Percentiles rank a stretch among this genome's conserved stretches.
These are phyloP conservation scores for Lodderomyces theae DNA, from an alignment of 1,139 yeast species.

Conservation along the genomic window DNA sequence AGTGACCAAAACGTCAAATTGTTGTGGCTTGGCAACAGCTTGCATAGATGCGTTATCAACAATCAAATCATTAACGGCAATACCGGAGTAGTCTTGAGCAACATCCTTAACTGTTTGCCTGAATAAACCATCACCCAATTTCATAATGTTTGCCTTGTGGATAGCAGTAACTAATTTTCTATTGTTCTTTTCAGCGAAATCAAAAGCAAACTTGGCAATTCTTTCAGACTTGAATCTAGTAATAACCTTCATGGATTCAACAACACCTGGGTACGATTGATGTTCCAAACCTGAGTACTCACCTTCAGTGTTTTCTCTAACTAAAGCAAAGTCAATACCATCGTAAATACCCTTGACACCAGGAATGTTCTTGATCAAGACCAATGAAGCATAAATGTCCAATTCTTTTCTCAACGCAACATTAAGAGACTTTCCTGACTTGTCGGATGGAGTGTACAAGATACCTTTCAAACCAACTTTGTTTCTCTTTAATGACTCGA, in stretches of 20 bases:
- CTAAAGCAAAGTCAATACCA: constrained; percentile 88
- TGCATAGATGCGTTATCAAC: constrained; percentile 99
- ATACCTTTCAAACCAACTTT: constrained; percentile 97
- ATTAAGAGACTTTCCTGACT: constrained; percentile 65
- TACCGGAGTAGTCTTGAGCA: constrained; percentile 86
- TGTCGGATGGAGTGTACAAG: constrained; percentile 81
- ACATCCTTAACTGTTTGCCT: constrained; percentile 90
- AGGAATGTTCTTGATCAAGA: constrained; percentile 88
- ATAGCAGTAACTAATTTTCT: constrained; percentile 93
- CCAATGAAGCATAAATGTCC: constrained; percentile 92
- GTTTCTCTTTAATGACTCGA: constrained; percentile 89
- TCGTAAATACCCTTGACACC: constrained; percentile 89
- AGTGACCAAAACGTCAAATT: constrained; percentile 95
- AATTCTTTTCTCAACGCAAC: constrained; percentile 96
- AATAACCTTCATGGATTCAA: constrained; percentile 92
- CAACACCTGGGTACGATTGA: constrained; percentile 96
- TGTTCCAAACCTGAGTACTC: constrained; percentile 99
- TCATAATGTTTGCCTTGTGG: constrained; percentile 99
- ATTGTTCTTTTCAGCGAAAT: constrained; percentile 88
- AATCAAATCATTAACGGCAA: constrained; percentile 86
- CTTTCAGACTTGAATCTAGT: constrained; percentile 95
- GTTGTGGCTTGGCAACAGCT: constrained; percentile 97
- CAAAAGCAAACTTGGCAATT: constrained; percentile 95
- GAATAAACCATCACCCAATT: constrained; percentile 96
- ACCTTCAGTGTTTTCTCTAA: constrained; percentile 97